These are phyloP conservation scores for Bruguiera gymnorhiza DNA, from an alignment of 345 rosid genomes.

Conservation along the genomic window DNA sequence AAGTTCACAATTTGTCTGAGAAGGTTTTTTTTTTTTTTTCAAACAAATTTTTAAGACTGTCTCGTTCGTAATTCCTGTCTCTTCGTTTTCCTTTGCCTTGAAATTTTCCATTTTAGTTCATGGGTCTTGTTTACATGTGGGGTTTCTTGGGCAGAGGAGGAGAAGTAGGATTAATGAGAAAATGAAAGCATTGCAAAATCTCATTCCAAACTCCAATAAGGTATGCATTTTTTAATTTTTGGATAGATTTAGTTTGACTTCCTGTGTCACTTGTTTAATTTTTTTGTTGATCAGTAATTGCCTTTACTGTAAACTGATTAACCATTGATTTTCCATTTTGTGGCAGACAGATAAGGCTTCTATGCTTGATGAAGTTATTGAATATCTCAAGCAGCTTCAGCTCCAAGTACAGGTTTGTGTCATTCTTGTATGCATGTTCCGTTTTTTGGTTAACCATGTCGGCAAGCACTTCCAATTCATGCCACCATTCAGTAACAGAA, in stretches of 20 bases:
- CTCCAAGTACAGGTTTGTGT: slow-evolving; percentile 88
- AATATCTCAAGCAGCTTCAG: slow-evolving; percentile 91
- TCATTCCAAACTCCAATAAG: slow-evolving; percentile 93
- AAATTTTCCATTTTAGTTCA: background rate
- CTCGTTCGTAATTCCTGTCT: background rate
- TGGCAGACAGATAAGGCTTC: slow-evolving; percentile 91
- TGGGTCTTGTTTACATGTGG: background rate
- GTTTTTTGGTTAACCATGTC: background rate
- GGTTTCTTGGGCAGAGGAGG: slow-evolving; percentile 59
- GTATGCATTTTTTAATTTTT: slow-evolving; percentile 22
- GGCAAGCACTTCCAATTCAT: too few relatives aligned
- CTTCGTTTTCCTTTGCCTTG: background rate
- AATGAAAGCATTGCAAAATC: slow-evolving; percentile 92
- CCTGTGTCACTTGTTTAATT: background rate
- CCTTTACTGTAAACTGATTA: background rate
- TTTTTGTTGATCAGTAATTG: background rate
- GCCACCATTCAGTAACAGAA: too few relatives aligned
- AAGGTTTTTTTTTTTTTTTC: slow-evolving; percentile 45
- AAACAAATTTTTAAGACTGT: background rate
- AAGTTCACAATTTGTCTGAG: slow-evolving; percentile 91
- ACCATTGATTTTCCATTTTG: slow-evolving; percentile 7
- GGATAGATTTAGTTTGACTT: background rate
- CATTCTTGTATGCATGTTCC: background rate
- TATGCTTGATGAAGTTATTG: slow-evolving; percentile 95
- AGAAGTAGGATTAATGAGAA: slow-evolving; percentile 96